Percentiles rank a stretch among this genome's conserved stretches.
phyloP scores from a whole-genome alignment of 2,329 filamentous ascomycete genomes.

The Pseudogymnoascus sp. region DNA sequence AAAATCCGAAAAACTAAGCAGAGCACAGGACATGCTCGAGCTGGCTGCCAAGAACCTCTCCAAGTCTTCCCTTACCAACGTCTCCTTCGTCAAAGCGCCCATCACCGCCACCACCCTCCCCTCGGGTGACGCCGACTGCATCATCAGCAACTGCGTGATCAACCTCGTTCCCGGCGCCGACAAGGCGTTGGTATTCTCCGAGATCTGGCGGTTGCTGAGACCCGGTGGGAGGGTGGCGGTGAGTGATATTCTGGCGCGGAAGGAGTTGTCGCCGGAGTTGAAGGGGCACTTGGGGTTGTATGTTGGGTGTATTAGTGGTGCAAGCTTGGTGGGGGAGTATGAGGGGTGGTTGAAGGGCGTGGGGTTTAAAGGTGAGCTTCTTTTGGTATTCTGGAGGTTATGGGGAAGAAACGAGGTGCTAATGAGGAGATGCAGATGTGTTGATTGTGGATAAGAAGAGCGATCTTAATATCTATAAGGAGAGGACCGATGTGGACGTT shows the following conservation, averaged over 20 bases:
- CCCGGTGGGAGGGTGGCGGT: slow-evolving; percentile 49
- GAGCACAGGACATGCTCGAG: slow-evolving; percentile 44
- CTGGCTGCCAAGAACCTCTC: slow-evolving; percentile 39
- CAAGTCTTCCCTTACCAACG: slow-evolving; percentile 35
- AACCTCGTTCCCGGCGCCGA: slow-evolving; percentile 47
- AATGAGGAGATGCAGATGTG: slow-evolving; percentile 28
- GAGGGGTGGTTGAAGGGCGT: slow-evolving; percentile 40
- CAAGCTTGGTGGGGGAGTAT: slow-evolving; percentile 44
- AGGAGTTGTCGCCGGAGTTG: slow-evolving; percentile 40
- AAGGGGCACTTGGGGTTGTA: slow-evolving; percentile 43
- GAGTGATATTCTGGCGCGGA: slow-evolving; percentile 48
- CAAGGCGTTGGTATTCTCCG: slow-evolving; percentile 45
- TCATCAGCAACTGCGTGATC: slow-evolving; percentile 57
- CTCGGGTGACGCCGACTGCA: slow-evolving; percentile 38
- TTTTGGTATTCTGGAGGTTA: background rate
- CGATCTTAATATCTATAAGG: slow-evolving; percentile 41
- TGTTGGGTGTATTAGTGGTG: slow-evolving; percentile 52
- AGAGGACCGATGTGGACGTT: slow-evolving; percentile 19
- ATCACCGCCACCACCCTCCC: slow-evolving; percentile 44
- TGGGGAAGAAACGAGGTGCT: background rate
- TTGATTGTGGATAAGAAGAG: slow-evolving; percentile 37
- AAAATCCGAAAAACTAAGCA: slow-evolving; percentile 11
- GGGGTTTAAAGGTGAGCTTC: slow-evolving; percentile 39
- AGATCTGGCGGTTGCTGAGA: slow-evolving; percentile 50
- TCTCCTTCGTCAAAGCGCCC: slow-evolving; percentile 40